A percentile compares a stretch with the other conserved stretches of the same genome.
These are phyloP conservation scores for Albugo candida DNA, from an alignment of 352 stramenopile genomes.

Conservation along the genomic window DNA sequence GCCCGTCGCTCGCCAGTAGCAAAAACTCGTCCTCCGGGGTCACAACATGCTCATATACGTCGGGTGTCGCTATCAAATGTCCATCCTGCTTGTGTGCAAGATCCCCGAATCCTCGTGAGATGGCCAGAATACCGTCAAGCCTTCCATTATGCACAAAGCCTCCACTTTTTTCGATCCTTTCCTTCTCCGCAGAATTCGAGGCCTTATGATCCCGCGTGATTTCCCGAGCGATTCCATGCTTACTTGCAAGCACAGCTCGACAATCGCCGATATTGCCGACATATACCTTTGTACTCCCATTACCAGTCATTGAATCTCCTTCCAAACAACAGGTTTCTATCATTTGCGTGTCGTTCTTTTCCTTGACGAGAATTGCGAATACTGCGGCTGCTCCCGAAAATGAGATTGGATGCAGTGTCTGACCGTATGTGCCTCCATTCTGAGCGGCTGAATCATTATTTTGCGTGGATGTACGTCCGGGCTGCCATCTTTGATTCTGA, in stretches of 20 bases:
- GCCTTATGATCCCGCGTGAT: conserved; percentile 81
- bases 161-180: conserved; percentile 54
- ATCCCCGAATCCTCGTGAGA: conserved; percentile 79
- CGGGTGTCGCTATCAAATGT: conserved; percentile 67
- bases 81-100: conserved; percentile 76
- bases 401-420: conserved; percentile 46
- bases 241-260: conserved; percentile 68
- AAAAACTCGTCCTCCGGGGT: conserved; percentile 69
- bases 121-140: conserved; percentile 69
- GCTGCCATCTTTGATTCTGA: conserved; percentile 48
- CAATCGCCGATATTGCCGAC: conserved; percentile 82
- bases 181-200: conserved; percentile 47
- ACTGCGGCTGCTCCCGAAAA: conserved; percentile 65
- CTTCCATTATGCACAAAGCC: conserved; percentile 80
- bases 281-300: conserved; percentile 17
- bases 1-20: conserved; percentile 78
- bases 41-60: conserved; percentile 52
- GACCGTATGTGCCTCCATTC: conserved; percentile 1
- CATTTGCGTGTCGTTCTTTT: background rate
- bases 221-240: conserved; percentile 45
- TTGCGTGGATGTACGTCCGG: conserved; percentile 23
- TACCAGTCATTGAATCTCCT: no score
- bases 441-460: conserved; percentile 27
- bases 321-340: no score
- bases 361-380: conserved; percentile 36